Evolutionary conservation across 1,139 yeast species (phyloP), one percentile per base, ranked within the genome.

Genomic region (Nakaseomyces sp.): DNA sequence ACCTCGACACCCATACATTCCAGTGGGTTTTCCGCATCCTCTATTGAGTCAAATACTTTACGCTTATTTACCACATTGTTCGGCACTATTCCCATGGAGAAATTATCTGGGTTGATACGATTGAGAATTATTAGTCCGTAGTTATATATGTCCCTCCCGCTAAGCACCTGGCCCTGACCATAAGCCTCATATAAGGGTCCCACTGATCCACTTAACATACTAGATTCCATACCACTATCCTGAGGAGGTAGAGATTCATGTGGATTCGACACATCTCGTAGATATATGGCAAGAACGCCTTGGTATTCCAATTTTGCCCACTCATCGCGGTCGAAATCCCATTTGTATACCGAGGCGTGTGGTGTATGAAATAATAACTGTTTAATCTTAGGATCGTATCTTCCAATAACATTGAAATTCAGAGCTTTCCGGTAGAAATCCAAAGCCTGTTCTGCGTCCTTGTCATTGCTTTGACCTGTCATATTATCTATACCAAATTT

Each of bases 101-200:
- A 86, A 61, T 89, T 87, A 46, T 81, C 81, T 1, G 91, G 82
- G 43, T 76, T 77, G 47, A 72, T 70, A 54, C 96, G 73, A 62
- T 89, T 88, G 57, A 88, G 65, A 12, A 89, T 76, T 41, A 87
- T 76, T 45, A 89, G 63, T 1, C 95, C 96, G 58, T 82, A 87
- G 44, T 86, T 81, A 59, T 78, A 85, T 37, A 74, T 67, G 40
- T 71, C 71, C 51, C 72, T 55, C 4, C 64, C 65, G 12, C 46
- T 48, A 15, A 57, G 51, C 4, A 54, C 49, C 19, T 50, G 45
- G 7, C 54, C 53, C 19, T 37, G 41, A 8, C 26, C 37, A 41
- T 37, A 46, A 8, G 24, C 41, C n/a, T 41, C 33, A 9, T 37
- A 37, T n/a, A 36, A 38, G 12, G 40, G 33, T 13, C 37, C 30